phyloP scores from a whole-genome alignment of 1,284 basidiomycete genomes.

The Apiotrichum veenhuisii region DNA sequence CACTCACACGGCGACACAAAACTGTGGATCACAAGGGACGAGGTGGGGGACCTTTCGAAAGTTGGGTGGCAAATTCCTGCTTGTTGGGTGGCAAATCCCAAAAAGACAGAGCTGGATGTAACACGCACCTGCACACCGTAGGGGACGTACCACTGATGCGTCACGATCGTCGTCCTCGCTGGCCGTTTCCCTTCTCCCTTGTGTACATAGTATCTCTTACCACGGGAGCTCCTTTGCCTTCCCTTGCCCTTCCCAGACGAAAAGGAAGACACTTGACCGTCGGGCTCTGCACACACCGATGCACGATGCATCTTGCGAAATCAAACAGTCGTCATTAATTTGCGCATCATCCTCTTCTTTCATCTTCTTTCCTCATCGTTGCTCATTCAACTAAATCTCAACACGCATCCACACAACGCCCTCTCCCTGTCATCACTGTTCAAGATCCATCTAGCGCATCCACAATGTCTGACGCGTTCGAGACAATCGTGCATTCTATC shows the following conservation, averaged over 20 bases:
- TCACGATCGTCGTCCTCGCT: not conserved
- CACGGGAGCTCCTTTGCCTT: too few species aligned
- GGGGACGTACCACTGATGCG: too few species aligned
- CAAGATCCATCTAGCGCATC: not conserved
- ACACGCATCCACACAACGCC: not conserved
- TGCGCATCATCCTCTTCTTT: not conserved
- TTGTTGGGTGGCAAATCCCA: too few species aligned
- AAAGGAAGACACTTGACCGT: not conserved
- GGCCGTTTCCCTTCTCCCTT: too few species aligned
- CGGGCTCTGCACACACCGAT: too few species aligned
- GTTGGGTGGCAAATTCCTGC: constrained; percentile 7
- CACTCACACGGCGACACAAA: too few species aligned
- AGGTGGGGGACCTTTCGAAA: too few species aligned
- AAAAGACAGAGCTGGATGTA: not conserved
- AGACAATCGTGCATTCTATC: constrained; percentile 29
- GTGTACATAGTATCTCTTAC: too few species aligned
- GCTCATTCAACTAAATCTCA: not conserved
- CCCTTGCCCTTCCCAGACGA: too few species aligned
- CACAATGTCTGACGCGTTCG: constrained; percentile 32
- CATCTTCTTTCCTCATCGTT: not conserved
- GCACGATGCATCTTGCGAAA: not conserved
- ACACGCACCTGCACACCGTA: not conserved
- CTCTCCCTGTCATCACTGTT: not conserved
- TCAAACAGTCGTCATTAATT: too few species aligned
- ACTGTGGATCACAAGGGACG: too few species aligned